Evolutionary conservation across 2,329 filamentous ascomycete genomes (phyloP).

Genomic region (Ascochyta clinopodiicola): DNA sequence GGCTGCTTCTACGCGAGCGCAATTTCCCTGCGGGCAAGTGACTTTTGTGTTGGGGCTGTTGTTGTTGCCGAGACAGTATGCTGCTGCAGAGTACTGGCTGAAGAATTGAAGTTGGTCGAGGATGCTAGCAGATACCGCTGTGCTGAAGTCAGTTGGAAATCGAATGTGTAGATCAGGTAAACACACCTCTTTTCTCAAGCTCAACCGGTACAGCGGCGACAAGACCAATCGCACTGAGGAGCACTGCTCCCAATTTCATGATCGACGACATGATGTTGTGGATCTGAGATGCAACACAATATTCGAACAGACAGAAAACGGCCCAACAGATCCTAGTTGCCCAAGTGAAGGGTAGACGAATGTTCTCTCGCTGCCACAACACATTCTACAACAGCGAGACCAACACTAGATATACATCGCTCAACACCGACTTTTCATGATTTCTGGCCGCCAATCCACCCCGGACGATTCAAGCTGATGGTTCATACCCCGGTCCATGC

Average conservation of each 20-base stretch:
- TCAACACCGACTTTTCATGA: slow-evolving; percentile 2
- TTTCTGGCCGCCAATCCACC: slow-evolving; percentile 2
- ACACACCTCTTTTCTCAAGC: slow-evolving; percentile 37
- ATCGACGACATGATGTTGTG: slow-evolving; percentile 24
- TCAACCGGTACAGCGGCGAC: slow-evolving; percentile 37
- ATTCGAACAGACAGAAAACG: slow-evolving; percentile 2
- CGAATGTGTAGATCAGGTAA: neutral
- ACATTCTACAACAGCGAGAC: slow-evolving; percentile 2
- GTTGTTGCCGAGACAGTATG: slow-evolving; percentile 60
- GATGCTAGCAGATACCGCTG: slow-evolving; percentile 49
- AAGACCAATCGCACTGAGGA: slow-evolving; percentile 30
- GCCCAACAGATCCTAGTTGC: neutral
- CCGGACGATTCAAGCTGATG: slow-evolving; percentile 5
- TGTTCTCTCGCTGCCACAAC: slow-evolving; percentile 1
- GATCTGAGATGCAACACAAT: neutral
- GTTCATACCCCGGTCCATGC: slow-evolving; percentile 11
- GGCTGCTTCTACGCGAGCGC: slow-evolving; percentile 56
- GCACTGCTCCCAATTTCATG: slow-evolving; percentile 24
- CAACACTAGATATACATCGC: slow-evolving; percentile 8
- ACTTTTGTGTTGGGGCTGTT: slow-evolving; percentile 53
- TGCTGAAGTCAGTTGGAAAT: neutral
- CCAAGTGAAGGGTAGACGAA: slow-evolving; percentile 1
- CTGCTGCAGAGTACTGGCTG: slow-evolving; percentile 60
- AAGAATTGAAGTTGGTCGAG: slow-evolving; percentile 55
- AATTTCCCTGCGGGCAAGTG: slow-evolving; percentile 55